These are phyloP conservation scores for Fibroporia radiculosa DNA, from an alignment of 768 basidiomycete species.

Conservation along the genomic window DNA sequence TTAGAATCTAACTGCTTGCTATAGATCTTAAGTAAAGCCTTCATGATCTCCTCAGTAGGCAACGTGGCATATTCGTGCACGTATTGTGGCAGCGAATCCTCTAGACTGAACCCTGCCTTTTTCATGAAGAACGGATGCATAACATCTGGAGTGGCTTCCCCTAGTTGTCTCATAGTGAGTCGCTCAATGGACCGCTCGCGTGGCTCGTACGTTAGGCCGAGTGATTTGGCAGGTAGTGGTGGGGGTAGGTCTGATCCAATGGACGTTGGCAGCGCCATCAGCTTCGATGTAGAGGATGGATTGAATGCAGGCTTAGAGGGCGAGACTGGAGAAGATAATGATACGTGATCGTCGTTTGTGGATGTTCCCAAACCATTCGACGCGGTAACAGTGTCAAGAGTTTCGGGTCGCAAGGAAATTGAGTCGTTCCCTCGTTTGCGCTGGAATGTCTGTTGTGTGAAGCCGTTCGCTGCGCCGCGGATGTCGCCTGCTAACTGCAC, in stretches of 20 bases:
- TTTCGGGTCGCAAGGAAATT: not conserved
- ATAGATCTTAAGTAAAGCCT: conserved; percentile 67
- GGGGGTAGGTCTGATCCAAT: not conserved
- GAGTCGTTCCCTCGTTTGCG: not conserved
- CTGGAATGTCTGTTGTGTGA: not conserved
- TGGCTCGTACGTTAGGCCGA: conserved; percentile 43
- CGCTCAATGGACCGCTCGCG: conserved; percentile 64
- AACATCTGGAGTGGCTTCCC: conserved; percentile 83
- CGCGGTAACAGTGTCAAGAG: not conserved
- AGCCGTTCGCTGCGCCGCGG: conserved; percentile 20
- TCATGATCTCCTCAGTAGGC: conserved; percentile 81
- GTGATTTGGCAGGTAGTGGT: conserved; percentile 3
- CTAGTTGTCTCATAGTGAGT: conserved; percentile 78
- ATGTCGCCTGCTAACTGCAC: conserved; percentile 51
- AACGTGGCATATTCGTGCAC: conserved; percentile 82
- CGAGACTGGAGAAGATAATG: not conserved
- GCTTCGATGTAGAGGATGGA: conserved; percentile 2
- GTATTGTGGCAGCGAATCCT: conserved; percentile 80
- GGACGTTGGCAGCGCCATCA: conserved; percentile 3
- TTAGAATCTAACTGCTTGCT: conserved; percentile 52
- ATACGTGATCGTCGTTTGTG: not conserved
- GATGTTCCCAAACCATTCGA: not conserved
- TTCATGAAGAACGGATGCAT: conserved; percentile 87
- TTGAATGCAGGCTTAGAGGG: not conserved
- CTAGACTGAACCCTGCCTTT: conserved; percentile 74